A percentile compares a stretch with the other conserved stretches of the same genome.
Conservation (phyloP, 331 rosid genomes). For the Telfairia occidentalis region DNA sequence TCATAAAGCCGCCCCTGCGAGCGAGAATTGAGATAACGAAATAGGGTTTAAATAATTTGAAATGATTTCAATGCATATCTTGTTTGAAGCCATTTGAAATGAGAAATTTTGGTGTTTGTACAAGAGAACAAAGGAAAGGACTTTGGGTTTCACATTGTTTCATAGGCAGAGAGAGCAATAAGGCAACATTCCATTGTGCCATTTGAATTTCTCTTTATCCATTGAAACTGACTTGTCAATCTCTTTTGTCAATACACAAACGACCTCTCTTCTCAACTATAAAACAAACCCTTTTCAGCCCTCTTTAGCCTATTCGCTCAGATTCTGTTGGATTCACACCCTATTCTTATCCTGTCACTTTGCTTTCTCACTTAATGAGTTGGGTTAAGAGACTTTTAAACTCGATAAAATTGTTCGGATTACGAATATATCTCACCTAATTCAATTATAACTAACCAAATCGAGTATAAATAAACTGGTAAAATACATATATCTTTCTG, state of each 20-base stretch:
- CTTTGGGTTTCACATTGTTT: neutral
- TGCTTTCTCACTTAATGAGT: too few relatives aligned
- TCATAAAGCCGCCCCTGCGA: too few relatives aligned
- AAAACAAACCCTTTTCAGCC: neutral
- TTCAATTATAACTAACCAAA: too few relatives aligned
- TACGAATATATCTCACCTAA: too few relatives aligned
- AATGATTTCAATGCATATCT: too few relatives aligned
- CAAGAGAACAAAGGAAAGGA: neutral
- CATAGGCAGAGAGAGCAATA: neutral
- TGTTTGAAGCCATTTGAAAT: too few relatives aligned
- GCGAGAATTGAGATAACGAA: too few relatives aligned
- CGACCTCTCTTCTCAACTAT: neutral
- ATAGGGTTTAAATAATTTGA: too few relatives aligned
- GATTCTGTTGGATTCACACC: neutral
- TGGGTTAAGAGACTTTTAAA: too few relatives aligned
- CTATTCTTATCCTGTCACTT: neutral
- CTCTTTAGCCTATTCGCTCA: neutral
- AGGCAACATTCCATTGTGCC: constrained; percentile 4
- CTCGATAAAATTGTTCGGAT: too few relatives aligned
- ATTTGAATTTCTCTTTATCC: neutral
- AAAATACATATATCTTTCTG: too few relatives aligned
- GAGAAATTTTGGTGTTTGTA: neutral
- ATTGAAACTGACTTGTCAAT: constrained; percentile 6
- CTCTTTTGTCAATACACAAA: neutral
- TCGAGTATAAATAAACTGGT: too few relatives aligned